Evolutionary conservation across 441 rosid species (phyloP).

Genomic region (Brassica hybrid): DNA sequence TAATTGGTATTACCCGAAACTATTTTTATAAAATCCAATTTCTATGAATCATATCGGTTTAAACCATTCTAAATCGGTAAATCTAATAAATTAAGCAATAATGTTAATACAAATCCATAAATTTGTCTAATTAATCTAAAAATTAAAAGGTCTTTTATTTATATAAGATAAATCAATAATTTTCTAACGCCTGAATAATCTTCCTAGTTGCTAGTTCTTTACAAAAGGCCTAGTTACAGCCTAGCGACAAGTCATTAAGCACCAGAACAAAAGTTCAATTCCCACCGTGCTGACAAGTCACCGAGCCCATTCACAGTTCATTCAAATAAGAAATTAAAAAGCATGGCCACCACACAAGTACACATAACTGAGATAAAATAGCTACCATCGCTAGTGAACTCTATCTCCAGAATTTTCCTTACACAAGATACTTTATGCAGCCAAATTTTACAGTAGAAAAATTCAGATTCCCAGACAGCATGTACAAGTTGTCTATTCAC

Average conservation of each 20-base stretch:
- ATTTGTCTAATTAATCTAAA: no score
- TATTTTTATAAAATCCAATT: no score
- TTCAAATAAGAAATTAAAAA: constrained; percentile 34
- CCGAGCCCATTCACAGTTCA: constrained; percentile 25
- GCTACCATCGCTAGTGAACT: constrained; percentile 16
- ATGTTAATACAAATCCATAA: no score
- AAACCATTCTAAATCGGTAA: no score
- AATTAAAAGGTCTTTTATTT: no score
- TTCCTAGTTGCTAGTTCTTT: no score
- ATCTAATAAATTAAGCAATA: no score
- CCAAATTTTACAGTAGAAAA: constrained; percentile 14
- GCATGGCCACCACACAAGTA: neutral
- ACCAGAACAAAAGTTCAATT: constrained; percentile 24
- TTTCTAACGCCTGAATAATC: no score
- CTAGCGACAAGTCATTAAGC: neutral
- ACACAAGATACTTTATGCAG: constrained; percentile 22
- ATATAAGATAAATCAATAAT: no score
- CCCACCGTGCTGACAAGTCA: constrained; percentile 1
- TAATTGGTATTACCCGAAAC: no score
- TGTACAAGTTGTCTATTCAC: constrained; percentile 29
- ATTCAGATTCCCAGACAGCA: constrained; percentile 24
- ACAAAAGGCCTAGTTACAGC: no score
- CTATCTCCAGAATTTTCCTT: constrained; percentile 11
- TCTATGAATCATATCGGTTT: no score
- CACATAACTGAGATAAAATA: constrained; percentile 2